Evolutionary conservation across 164 flowering plant species (phyloP).

Genomic region (Sedum album): DNA sequence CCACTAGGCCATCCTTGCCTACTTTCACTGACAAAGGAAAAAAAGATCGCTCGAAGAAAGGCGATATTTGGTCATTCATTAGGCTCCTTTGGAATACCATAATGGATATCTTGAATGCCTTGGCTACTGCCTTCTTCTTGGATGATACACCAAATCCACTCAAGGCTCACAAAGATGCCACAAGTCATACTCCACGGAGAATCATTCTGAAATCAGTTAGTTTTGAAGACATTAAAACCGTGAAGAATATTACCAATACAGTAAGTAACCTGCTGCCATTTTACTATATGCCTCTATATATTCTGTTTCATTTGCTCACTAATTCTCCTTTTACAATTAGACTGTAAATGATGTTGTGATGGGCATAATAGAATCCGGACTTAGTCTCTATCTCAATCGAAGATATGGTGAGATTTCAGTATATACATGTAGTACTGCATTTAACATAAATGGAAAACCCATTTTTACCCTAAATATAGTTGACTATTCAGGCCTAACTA

Average conservation of each 20-base stretch:
- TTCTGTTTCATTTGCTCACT: too few relatives aligned
- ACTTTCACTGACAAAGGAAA: not conserved
- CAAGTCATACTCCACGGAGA: slow-evolving; percentile 17
- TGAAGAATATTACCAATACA: slow-evolving; percentile 31
- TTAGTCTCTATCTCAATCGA: slow-evolving; percentile 17
- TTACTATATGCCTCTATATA: too few relatives aligned
- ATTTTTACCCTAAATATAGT: not conserved
- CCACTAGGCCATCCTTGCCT: slow-evolving; percentile 1
- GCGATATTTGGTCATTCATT: slow-evolving; percentile 5
- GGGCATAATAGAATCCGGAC: slow-evolving; percentile 33
- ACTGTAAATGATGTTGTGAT: slow-evolving; percentile 38
- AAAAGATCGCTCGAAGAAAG: not conserved
- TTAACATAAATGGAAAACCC: too few relatives aligned
- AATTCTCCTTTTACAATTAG: slow-evolving; percentile 10
- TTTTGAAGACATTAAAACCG: slow-evolving; percentile 44
- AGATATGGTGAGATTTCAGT: slow-evolving; percentile 19
- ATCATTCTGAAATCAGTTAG: slow-evolving; percentile 32
- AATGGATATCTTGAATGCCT: slow-evolving; percentile 26
- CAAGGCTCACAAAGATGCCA: slow-evolving; percentile 20
- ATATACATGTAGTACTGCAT: too few relatives aligned
- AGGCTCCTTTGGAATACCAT: slow-evolving; percentile 29
- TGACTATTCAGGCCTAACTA: not conserved
- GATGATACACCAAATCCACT: slow-evolving; percentile 41
- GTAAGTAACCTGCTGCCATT: too few relatives aligned
- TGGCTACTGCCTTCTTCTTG: slow-evolving; percentile 26